A percentile compares a stretch with the other conserved stretches of the same genome.
Evolutionary conservation across 2,329 filamentous ascomycete species (phyloP).

Genomic region (Microcyclosporella mali): DNA sequence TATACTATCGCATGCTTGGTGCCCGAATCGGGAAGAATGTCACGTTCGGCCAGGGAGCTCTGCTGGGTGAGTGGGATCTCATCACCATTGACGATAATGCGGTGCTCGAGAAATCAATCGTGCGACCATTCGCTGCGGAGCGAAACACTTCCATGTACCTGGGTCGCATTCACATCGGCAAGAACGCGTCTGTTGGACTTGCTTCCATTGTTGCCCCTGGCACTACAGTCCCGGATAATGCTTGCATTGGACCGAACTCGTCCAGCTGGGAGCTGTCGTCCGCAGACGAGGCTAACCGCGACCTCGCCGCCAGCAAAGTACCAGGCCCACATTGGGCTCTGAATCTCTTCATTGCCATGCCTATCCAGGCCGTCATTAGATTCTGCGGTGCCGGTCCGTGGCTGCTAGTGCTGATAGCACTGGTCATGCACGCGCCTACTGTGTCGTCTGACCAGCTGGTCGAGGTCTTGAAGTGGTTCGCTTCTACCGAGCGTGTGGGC

Average conservation of each 20-base stretch:
- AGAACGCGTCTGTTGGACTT: constrained; percentile 44
- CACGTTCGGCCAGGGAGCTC: constrained; percentile 38
- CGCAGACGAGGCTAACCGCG: constrained; percentile 42
- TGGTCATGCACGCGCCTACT: constrained; percentile 38
- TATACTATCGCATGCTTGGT: constrained; percentile 50
- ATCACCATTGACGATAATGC: constrained; percentile 49
- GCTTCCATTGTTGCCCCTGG: constrained; percentile 49
- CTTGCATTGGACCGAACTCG: constrained; percentile 52
- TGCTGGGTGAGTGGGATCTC: constrained; percentile 52
- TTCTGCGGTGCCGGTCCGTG: constrained; percentile 43
- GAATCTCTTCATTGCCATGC: constrained; percentile 38
- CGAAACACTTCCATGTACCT: constrained; percentile 55
- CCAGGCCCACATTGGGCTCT: constrained; percentile 44
- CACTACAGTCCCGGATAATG: constrained; percentile 42
- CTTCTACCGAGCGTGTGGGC: constrained; percentile 40
- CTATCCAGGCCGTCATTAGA: constrained; percentile 38
- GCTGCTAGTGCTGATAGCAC: constrained; percentile 38
- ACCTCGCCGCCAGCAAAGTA: constrained; percentile 35
- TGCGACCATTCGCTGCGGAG: constrained; percentile 51
- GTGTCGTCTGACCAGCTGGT: constrained; percentile 34
- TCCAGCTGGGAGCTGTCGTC: constrained; percentile 51
- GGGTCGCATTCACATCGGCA: constrained; percentile 46
- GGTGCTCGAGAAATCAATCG: constrained; percentile 43
- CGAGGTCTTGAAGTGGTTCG: constrained; percentile 47
- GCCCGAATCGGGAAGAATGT: constrained; percentile 50